phyloP scores from a whole-genome alignment of 1,139 yeast genomes.

The Citeromyces hawaiiensis region DNA sequence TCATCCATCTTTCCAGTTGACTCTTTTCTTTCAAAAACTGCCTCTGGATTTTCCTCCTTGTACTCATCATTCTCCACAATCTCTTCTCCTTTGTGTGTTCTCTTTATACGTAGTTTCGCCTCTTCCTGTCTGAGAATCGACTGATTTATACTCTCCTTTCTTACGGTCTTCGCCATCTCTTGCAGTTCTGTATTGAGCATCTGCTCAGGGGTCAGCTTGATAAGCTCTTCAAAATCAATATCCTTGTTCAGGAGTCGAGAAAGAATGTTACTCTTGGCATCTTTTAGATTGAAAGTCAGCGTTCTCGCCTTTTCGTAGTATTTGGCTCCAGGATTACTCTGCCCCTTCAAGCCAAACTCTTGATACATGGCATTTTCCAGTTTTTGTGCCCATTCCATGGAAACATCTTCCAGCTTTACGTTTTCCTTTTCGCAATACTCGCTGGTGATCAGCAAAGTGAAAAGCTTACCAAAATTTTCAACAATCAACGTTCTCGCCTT shows the following conservation, averaged over 20 bases:
- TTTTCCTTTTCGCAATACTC: constrained; percentile 10
- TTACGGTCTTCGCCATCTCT: constrained; percentile 58
- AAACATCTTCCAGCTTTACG: constrained; percentile 18
- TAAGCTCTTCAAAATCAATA: constrained; percentile 35
- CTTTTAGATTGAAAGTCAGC: constrained; percentile 38
- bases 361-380: constrained; percentile 27
- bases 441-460: constrained; percentile 21
- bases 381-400: constrained; percentile 24
- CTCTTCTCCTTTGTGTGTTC: constrained; percentile 84
- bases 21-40: constrained; percentile 20
- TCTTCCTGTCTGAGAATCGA: constrained; percentile 38
- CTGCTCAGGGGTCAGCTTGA: constrained; percentile 47
- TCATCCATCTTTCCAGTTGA: constrained; percentile 15
- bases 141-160: constrained; percentile 51
- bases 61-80: constrained; percentile 41
- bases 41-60: constrained; percentile 11
- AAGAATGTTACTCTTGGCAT: constrained; percentile 33
- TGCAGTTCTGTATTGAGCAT: constrained; percentile 62
- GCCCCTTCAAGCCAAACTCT: constrained; percentile 5
- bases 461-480: constrained; percentile 21
- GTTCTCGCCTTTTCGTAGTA: constrained; percentile 44
- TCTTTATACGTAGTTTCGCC: constrained; percentile 46
- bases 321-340: constrained; percentile 6
- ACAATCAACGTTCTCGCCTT: constrained; percentile 18
- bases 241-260: constrained; percentile 33